These are phyloP conservation scores for Triticum aestivum DNA, from an alignment of 176 grass and related monocot genomes.

Conservation along the genomic window DNA sequence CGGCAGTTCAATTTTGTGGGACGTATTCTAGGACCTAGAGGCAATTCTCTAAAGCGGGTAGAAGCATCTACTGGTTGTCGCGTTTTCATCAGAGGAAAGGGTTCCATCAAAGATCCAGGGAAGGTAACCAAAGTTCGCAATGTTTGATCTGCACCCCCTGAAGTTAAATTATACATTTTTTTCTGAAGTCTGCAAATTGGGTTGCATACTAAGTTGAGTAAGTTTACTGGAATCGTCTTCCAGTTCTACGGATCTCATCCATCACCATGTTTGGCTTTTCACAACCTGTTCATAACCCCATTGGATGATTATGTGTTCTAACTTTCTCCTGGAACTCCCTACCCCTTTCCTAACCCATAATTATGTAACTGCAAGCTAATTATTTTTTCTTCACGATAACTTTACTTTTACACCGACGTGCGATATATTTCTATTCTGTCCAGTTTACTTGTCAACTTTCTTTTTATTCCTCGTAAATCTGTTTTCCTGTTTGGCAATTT, in stretches of 20 bases:
- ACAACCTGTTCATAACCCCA: not conserved
- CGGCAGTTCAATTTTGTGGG: conserved; percentile 97
- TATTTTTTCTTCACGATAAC: not conserved
- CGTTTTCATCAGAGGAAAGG: conserved; percentile 97
- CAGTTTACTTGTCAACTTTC: conserved; percentile 2
- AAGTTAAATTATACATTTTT: not conserved
- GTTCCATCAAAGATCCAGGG: conserved; percentile 93
- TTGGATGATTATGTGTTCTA: not conserved
- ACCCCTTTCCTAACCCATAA: not conserved
- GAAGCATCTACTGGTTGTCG: conserved; percentile 99
- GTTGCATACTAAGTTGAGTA: not conserved
- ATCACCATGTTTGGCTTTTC: not conserved
- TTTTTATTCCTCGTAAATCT: not conserved
- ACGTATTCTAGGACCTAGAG: conserved; percentile 94
- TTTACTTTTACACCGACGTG: not conserved
- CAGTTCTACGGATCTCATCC: not conserved
- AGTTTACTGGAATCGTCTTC: conserved; percentile 10
- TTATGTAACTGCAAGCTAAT: not conserved
- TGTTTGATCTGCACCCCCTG: conserved; percentile 6
- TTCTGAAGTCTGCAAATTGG: not conserved
- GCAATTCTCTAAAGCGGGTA: conserved; percentile 93
- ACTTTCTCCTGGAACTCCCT: not conserved
- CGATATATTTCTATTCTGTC: not conserved
- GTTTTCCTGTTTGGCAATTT: not conserved
- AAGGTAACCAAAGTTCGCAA: conserved; percentile 65